phyloP scores from a whole-genome alignment of 2,329 filamentous ascomycete species.

The Pyrenophora graminea region DNA sequence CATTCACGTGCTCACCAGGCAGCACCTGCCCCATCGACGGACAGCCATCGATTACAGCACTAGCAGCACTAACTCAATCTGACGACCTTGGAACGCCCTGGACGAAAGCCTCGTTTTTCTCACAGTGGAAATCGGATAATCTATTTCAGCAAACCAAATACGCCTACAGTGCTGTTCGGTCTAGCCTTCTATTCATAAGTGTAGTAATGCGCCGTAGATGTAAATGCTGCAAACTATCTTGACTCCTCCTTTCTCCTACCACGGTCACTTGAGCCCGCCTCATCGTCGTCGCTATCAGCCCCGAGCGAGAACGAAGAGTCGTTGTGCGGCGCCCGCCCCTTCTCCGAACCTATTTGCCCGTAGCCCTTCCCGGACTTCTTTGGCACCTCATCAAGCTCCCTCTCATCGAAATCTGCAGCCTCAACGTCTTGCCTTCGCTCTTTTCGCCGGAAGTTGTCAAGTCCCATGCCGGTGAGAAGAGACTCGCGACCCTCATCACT shows the following conservation, averaged over 20 bases:
- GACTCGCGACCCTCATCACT: slow-evolving; percentile 52
- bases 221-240: too few relatives aligned
- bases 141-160: not conserved
- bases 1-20: slow-evolving; percentile 17
- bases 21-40: not conserved
- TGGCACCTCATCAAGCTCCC: slow-evolving; percentile 53
- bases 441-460: slow-evolving; percentile 54
- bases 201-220: too few relatives aligned
- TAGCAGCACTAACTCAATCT: slow-evolving; percentile 6
- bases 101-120: too few relatives aligned
- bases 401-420: slow-evolving; percentile 65
- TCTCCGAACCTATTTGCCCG: slow-evolving; percentile 27
- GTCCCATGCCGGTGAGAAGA: slow-evolving; percentile 49
- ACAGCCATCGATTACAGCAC: slow-evolving; percentile 6
- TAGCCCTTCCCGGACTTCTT: slow-evolving; percentile 34
- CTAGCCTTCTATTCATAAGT: too few relatives aligned
- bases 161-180: slow-evolving; percentile 1
- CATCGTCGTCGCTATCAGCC: slow-evolving; percentile 48
- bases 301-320: slow-evolving; percentile 55
- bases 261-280: slow-evolving; percentile 39
- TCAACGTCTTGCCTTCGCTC: slow-evolving; percentile 58
- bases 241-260: slow-evolving; percentile 39
- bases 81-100: not conserved
- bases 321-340: slow-evolving; percentile 38
- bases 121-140: too few relatives aligned